Conservation (phyloP, 2,329 filamentous ascomycete genomes). For the Scedosporium dehoogii region DNA sequence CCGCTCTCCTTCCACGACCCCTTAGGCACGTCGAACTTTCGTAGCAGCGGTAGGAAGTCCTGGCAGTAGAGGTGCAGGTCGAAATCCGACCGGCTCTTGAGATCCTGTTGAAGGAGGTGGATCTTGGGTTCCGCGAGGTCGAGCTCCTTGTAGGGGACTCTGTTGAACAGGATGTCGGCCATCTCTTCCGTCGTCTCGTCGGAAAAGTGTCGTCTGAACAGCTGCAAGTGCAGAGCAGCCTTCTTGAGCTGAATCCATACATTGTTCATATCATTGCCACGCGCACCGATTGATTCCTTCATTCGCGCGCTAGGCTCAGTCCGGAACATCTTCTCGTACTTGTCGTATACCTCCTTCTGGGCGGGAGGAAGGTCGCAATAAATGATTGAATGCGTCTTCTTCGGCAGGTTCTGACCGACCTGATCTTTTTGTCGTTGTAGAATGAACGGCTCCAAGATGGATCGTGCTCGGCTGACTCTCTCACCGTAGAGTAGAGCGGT, state of each 20-base stretch:
- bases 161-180: conserved; percentile 63
- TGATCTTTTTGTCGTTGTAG: conserved; percentile 88
- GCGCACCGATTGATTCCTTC: conserved; percentile 22
- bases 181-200: conserved; percentile 69
- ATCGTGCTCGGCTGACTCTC: conserved; percentile 75
- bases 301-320: conserved; percentile 43
- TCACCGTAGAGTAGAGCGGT: conserved; percentile 78
- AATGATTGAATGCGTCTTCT: conserved; percentile 67
- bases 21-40: conserved; percentile 41
- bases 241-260: conserved; percentile 87
- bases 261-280: conserved; percentile 51
- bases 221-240: conserved; percentile 80
- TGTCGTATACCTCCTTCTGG: conserved; percentile 66
- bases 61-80: conserved; percentile 57
- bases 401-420: conserved; percentile 73
- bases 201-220: conserved; percentile 74
- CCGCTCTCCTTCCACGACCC: conserved; percentile 55
- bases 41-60: conserved; percentile 43
- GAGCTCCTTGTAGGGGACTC: conserved; percentile 47
- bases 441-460: conserved; percentile 92
- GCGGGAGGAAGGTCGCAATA: conserved; percentile 68
- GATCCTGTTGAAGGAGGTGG: conserved; percentile 43
- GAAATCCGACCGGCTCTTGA: conserved; percentile 52
- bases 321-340: conserved; percentile 53
- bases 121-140: conserved; percentile 40